Percentiles rank a stretch among this genome's conserved stretches.
These are phyloP conservation scores for Stentor roeselii DNA, from an alignment of 73 alveolate species.

Conservation along the genomic window DNA sequence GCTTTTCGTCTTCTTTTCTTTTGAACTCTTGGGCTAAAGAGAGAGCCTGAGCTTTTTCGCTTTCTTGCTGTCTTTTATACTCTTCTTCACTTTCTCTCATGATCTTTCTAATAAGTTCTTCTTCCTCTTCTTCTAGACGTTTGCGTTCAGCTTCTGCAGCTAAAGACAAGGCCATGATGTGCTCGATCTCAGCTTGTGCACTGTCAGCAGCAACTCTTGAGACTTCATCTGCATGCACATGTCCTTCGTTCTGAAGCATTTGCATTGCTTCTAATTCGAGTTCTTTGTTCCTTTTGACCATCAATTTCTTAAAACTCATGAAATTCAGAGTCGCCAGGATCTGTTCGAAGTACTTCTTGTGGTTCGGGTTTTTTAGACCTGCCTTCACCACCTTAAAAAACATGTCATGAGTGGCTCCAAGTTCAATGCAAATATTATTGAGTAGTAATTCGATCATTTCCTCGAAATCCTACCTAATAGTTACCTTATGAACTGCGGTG, in stretches of 20 bases:
- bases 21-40: background rate
- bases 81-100: conserved; percentile 33
- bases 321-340: conserved; percentile 52
- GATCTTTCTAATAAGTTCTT: conserved; percentile 39
- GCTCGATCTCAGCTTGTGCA: conserved; percentile 32
- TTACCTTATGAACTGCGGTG: conserved; percentile 61
- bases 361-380: conserved; percentile 35
- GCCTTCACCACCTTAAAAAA: conserved; percentile 50
- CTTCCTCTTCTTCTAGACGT: conserved; percentile 33
- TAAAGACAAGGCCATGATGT: conserved; percentile 29
- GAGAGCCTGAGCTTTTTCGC: background rate
- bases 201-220: conserved; percentile 20
- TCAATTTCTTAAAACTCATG: conserved; percentile 66
- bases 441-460: conserved; percentile 75
- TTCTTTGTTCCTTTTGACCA: conserved; percentile 78
- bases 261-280: conserved; percentile 68
- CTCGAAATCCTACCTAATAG: conserved; percentile 48
- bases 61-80: background rate
- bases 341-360: conserved; percentile 45
- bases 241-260: conserved; percentile 28
- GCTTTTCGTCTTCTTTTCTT: conserved; percentile 3
- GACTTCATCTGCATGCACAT: conserved; percentile 24
- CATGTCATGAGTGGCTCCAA: conserved; percentile 74
- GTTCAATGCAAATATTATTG: conserved; percentile 62
- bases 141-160: conserved; percentile 35